Base-by-base conservation (phyloP, 2,329 filamentous ascomycete species). In the Ceratocystis albifundus region DNA sequence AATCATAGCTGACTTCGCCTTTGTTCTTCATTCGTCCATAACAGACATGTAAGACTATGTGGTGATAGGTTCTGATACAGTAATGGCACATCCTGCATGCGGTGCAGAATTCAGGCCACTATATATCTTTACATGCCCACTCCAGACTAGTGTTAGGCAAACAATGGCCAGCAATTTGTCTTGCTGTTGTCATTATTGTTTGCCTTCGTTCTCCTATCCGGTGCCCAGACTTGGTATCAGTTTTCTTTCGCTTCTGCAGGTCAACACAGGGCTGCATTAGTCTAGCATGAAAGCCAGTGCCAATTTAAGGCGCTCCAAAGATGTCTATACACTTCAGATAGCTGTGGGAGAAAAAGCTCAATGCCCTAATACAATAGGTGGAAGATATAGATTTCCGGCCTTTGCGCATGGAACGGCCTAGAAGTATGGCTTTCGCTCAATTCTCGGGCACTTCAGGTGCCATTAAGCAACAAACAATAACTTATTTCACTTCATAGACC, bases 231-330 rank as follows among this genome's bases (percentile, higher is more conserved):
- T 57, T 57, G 53, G 8, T 15, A 57, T 57, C 53, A 57, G 53
- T 28, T 30, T 32, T 28, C 28, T 5, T 32, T 57, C 53, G 53
- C 53, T 57, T 57, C 53, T 57, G 53, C 53, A 57, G 22, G 53
- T 30, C 53, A 57, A 28, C 53, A 57, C 53, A 57, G 53, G 53
- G 53, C 53, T 57, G 53, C 53, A 57, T 57, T 57, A 57, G 53
- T 22, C 53, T 57, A 32, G 53, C n/a, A 57, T 57, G 32, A 57
- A 57, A 57, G 1, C 10, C 22, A 30, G 15, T n/a, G 53, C 28
- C 25, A 17, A 57, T 7, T 17, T 15, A 22, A 30, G 8, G 28
- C 8, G 12, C 15, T 28, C 28, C 22, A 15, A 17, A 17, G 53
- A 57, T 17, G 28, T n/a, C 4, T 22, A 12, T 15, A 57, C 10